Evolutionary conservation across 192 early-diverging fungal species (phyloP).

Genomic region (Coemansia biformis): DNA sequence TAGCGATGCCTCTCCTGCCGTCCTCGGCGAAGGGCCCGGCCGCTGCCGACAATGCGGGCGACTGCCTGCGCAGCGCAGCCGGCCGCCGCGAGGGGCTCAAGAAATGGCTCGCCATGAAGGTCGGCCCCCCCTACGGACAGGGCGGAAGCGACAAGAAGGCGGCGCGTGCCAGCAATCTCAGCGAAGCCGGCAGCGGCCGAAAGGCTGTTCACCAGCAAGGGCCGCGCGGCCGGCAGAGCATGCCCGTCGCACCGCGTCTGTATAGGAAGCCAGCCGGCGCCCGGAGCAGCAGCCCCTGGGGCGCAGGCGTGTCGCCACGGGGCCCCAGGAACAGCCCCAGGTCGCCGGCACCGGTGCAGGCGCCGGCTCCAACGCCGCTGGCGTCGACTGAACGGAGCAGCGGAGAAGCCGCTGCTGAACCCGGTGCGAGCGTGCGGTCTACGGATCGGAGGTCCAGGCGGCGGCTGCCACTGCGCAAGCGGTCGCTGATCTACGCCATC

Average conservation of each 20-base stretch:
- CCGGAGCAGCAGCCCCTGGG: background rate
- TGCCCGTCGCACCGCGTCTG: slow-evolving; percentile 5
- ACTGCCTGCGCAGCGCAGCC: background rate
- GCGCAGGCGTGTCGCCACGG: background rate
- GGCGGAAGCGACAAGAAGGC: background rate
- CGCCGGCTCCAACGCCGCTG: slow-evolving; percentile 1
- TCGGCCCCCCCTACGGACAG: background rate
- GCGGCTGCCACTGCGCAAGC: slow-evolving; percentile 33
- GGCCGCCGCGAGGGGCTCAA: slow-evolving; percentile 18
- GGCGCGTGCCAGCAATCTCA: no score
- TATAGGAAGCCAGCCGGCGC: slow-evolving; percentile 2
- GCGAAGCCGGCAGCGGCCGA: background rate
- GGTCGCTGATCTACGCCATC: slow-evolving; percentile 47
- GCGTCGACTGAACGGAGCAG: background rate
- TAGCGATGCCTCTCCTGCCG: slow-evolving; percentile 9
- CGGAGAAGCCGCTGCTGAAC: background rate
- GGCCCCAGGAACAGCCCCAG: no score
- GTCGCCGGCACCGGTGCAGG: slow-evolving; percentile 2
- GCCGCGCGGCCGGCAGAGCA: slow-evolving; percentile 4
- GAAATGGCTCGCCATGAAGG: slow-evolving; percentile 35
- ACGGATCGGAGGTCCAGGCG: background rate
- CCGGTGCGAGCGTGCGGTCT: no score
- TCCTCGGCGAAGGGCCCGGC: slow-evolving; percentile 1
- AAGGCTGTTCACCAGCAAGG: background rate
- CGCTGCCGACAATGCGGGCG: background rate